Evolutionary conservation across 1,139 yeast genomes (phyloP).

Genomic region (Sugiyamaella novakii): DNA sequence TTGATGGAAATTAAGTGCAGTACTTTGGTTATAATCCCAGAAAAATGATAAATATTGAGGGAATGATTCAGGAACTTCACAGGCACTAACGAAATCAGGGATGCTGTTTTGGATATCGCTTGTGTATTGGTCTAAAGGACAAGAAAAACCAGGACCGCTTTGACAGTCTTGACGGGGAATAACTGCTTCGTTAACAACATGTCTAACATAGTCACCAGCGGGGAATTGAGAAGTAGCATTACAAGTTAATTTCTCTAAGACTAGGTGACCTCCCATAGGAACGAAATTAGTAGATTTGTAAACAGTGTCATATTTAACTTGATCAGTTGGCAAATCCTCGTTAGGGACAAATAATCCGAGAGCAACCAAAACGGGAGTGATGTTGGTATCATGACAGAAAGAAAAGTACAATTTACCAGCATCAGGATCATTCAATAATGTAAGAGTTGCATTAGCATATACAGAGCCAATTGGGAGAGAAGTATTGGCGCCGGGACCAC

Average conservation of each 20-base stretch:
- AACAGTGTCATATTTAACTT: conserved; percentile 46
- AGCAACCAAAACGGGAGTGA: conserved; percentile 53
- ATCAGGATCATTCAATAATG: conserved; percentile 44
- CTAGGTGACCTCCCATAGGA: conserved; percentile 62
- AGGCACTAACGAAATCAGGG: conserved; percentile 29
- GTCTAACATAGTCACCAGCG: conserved; percentile 50
- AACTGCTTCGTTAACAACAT: conserved; percentile 62
- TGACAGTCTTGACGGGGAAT: conserved; percentile 52
- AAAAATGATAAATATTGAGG: conserved; percentile 38
- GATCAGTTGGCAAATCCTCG: conserved; percentile 42
- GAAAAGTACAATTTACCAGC: conserved; percentile 46
- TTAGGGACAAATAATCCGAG: conserved; percentile 49
- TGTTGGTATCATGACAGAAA: conserved; percentile 64
- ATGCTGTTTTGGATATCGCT: conserved; percentile 25
- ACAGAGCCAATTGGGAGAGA: conserved; percentile 53
- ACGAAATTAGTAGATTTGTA: conserved; percentile 52
- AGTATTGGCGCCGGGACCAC: conserved; percentile 48
- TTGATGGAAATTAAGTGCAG: conserved; percentile 26
- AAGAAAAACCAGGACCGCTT: conserved; percentile 64
- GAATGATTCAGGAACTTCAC: conserved; percentile 33
- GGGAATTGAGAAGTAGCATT: conserved; percentile 15
- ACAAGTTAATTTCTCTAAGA: conserved; percentile 55
- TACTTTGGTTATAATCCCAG: conserved; percentile 40
- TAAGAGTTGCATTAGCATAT: conserved; percentile 53
- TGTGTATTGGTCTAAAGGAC: conserved; percentile 49